Base-by-base conservation (phyloP, 495 filamentous ascomycete species). In the Penicillium longicatenatum region DNA sequence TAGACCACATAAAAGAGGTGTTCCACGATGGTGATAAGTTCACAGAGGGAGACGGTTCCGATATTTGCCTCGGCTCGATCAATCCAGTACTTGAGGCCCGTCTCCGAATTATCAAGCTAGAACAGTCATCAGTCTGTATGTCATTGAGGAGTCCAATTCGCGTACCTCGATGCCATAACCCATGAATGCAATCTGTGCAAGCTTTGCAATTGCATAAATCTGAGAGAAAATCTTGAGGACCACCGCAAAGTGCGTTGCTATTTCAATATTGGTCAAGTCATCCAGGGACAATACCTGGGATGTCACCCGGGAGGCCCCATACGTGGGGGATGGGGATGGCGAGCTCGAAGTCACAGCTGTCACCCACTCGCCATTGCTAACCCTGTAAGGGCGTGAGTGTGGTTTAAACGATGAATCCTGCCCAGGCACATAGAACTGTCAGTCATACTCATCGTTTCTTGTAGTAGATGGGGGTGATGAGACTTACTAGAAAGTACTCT, bases 1-100 rank as follows among this genome's bases (percentile, higher is more conserved):
- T 76, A 79, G 19, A 75, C 42, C 8, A 67, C 57, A 50, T 74
- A 74, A 19, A 68, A 79, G 10, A 79, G 58, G 20, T 68, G 66
- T 33, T 79, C 72, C 14, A 70, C 59, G 17, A 57, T 64, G 6
- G 70, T 62, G 47, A 75, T 66, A 16, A 79, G 57, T 4, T 52
- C 51, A 12, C 50, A 41, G 6, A 77, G 57, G 1, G 66, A 64
- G 3, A 63, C 48, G 14, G 63, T 66, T 29, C 46, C 56, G 6
- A 73, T 54, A 12, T 68, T 35, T 16, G 53, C 42, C 37, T 79
- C 74, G 5, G 68, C 64, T 12, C 58, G 60, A 22, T 57, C 55
- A 50, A 74, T 63, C 64, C 71, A 70, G 49, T 56, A 55, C 29
- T 64, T 16, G 3, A 79, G 56, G 3, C 72, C 67, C 24, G 61